Evolutionary conservation across 306 rosid genomes (phyloP), one percentile per base, ranked within the genome.

Genomic region (Cercis canadensis): DNA sequence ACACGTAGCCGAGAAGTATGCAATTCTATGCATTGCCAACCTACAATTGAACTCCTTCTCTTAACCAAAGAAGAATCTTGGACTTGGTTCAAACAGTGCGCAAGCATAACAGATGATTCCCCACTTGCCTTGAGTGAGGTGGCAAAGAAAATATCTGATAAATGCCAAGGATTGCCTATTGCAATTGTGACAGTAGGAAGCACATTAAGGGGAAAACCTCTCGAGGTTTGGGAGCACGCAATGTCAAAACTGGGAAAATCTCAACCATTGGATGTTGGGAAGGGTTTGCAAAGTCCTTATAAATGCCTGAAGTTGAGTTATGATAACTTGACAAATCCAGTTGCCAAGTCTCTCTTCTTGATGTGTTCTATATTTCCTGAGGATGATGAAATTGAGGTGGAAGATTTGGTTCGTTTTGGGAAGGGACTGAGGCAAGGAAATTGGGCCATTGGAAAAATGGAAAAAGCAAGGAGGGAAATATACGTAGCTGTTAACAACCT

Each of bases 101-200:
- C 65, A 49, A 7, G 17, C 16, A 54, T 43, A 15, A 31, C 15
- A 1, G 65, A 55, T 54, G 58, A 32, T 10, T 54, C 50, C 19
- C 10, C 57, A 4, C 44, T 11, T 11, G 49, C 0, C 7, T 29
- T 74, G 39, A 64, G 60, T 31, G 65, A 43, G 31, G 57, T 55
- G 32, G 66, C 64, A 7, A 43, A 2, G 14, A 1, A 59, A 43
- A 52, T 74, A 3, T 61, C 51, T 45, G 8, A 18, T 5, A 52
- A 55, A 74, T 74, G 72, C 33, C 3, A 74, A 31, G 72, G 78
- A 53, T 39, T 63, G 71, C 65, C 69, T 7, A 47, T 44, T 63
- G 58, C 72, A 9, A 54, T 74, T 54, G 9, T 55, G 36, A 31
- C 65, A 0, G 78, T 64, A 1, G 65, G 72, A 63, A 74, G 16